These are phyloP conservation scores for Lavandula angustifolia DNA, from an alignment of 257 asterid species.

Conservation along the genomic window DNA sequence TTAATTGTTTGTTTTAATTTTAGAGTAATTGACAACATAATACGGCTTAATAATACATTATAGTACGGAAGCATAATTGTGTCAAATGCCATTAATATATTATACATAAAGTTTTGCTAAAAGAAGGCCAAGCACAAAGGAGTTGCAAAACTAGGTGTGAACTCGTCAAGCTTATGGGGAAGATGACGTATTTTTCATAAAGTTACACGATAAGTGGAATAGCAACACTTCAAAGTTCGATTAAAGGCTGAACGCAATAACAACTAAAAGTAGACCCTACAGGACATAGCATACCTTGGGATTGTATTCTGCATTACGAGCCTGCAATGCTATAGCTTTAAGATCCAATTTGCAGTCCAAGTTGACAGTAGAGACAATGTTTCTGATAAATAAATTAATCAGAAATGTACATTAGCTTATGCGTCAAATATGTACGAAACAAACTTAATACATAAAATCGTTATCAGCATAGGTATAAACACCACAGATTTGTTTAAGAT, in stretches of 20 bases:
- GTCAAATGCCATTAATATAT: constrained; percentile 1
- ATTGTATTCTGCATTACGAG: constrained; percentile 91
- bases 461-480: background rate
- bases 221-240: no score
- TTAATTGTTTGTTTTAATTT: background rate
- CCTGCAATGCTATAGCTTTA: constrained; percentile 86
- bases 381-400: constrained; percentile 44
- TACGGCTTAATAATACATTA: background rate
- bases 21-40: constrained; percentile 1
- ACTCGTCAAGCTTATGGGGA: constrained; percentile 12
- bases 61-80: constrained; percentile 3
- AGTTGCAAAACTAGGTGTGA: background rate
- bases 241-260: background rate
- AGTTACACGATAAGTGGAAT: background rate
- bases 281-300: constrained; percentile 57
- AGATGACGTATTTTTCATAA: background rate
- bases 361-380: constrained; percentile 89
- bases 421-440: background rate
- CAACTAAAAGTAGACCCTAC: background rate
- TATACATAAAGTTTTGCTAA: background rate
- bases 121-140: constrained; percentile 20
- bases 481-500: background rate
- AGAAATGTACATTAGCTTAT: background rate
- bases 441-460: background rate
- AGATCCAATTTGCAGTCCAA: constrained; percentile 91